A percentile compares a stretch with the other conserved stretches of the same genome.
phyloP scores from a whole-genome alignment of 345 rosid genomes.

The Cardamine occulta region DNA sequence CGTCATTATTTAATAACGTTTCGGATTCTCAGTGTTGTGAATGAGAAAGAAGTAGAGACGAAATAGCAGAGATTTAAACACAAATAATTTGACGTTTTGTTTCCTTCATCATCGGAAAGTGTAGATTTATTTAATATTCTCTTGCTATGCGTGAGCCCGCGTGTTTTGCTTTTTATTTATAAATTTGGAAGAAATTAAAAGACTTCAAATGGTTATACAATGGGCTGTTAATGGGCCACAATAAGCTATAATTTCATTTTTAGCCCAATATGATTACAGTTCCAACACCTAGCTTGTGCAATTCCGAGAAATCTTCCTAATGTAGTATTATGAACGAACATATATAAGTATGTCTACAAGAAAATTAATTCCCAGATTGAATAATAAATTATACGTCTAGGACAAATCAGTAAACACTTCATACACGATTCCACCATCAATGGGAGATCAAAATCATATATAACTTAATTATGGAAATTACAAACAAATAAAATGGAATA shows the following conservation, averaged over 20 bases:
- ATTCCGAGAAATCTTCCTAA: no score
- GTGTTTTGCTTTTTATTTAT: no score
- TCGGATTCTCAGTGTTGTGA: background rate
- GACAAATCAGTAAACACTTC: conserved; percentile 6
- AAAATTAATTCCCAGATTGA: background rate
- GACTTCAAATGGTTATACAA: no score
- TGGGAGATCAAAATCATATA: conserved; percentile 29
- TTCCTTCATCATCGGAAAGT: background rate
- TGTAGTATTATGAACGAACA: background rate
- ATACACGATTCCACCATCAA: conserved; percentile 28
- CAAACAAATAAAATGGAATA: conserved; percentile 12
- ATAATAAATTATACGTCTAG: conserved; percentile 5
- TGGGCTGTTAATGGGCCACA: background rate
- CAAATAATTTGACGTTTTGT: background rate
- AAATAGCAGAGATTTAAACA: background rate
- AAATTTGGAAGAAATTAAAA: no score
- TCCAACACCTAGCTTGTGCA: no score
- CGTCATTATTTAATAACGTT: background rate
- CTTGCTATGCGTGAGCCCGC: no score
- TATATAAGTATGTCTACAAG: background rate
- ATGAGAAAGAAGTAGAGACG: background rate
- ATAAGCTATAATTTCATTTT: background rate
- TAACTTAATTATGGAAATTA: conserved; percentile 15
- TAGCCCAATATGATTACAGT: no score
- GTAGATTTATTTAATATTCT: background rate